These are phyloP conservation scores for Pleurotus ostreatus DNA, from an alignment of 768 basidiomycete species.

Conservation along the genomic window DNA sequence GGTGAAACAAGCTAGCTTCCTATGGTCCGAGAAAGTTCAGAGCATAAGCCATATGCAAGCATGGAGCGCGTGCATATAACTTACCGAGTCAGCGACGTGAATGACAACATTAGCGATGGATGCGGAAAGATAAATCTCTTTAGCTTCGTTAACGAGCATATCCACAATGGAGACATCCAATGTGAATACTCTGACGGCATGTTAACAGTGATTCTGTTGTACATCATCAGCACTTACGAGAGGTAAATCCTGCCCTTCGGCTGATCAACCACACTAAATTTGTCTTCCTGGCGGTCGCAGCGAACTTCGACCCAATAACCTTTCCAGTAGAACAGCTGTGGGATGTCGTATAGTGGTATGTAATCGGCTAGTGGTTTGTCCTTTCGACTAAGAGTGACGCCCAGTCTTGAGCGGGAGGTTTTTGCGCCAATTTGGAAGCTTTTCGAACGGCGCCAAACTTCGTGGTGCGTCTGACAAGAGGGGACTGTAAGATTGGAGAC, in stretches of 20 bases:
- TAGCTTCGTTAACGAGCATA: conserved; percentile 31
- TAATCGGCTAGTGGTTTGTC: conserved; percentile 31
- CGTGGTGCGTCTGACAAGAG: conserved; percentile 31
- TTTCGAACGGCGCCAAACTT: conserved; percentile 39
- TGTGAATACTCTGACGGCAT: conserved; percentile 32
- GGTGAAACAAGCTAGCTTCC: conserved; percentile 2
- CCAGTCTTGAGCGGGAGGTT: conserved; percentile 35
- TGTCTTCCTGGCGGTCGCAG: conserved; percentile 15
- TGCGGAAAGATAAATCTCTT: conserved; percentile 28
- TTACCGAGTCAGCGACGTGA: conserved; percentile 27
- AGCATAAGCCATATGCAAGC: too few species aligned
- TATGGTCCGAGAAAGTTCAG: not conserved
- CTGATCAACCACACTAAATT: conserved; percentile 10
- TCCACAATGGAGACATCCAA: conserved; percentile 31
- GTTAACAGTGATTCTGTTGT: not conserved
- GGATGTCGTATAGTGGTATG: conserved; percentile 32
- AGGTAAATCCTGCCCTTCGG: not conserved
- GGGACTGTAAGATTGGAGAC: too few species aligned
- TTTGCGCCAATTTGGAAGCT: conserved; percentile 36
- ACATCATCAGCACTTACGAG: conserved; percentile 18
- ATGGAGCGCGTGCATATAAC: not conserved
- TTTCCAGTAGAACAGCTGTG: conserved; percentile 38
- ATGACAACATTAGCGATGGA: conserved; percentile 31
- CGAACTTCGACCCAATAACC: conserved; percentile 36
- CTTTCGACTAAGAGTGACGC: conserved; percentile 22